A percentile compares a stretch with the other conserved stretches of the same genome.
phyloP scores from a whole-genome alignment of 495 filamentous ascomycete genomes.

The Coniosporium apollinis region DNA sequence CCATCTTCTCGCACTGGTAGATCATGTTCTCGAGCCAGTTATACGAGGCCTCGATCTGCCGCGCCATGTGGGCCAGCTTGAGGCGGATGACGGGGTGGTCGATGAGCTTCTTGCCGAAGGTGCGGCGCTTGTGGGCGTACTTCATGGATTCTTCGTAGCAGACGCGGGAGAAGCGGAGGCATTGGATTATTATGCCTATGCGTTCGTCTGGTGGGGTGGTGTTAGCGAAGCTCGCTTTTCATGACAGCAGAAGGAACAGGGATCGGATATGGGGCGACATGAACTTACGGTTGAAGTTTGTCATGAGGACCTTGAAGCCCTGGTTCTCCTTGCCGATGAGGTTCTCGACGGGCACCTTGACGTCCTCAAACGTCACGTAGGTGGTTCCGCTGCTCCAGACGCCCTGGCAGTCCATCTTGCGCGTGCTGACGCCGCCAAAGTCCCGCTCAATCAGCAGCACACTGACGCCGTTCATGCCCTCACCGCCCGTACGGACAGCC shows the following conservation, averaged over 20 bases:
- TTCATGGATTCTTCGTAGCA: conserved; percentile 94
- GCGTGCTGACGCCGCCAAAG: conserved; percentile 68
- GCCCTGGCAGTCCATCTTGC: conserved; percentile 96
- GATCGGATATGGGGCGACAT: too few species aligned
- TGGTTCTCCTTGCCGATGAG: conserved; percentile 94
- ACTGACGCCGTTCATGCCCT: conserved; percentile 80
- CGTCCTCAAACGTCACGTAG: conserved; percentile 95
- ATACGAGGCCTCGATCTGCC: conserved; percentile 91
- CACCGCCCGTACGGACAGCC: conserved; percentile 73
- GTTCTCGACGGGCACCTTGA: conserved; percentile 97
- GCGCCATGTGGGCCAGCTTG: conserved; percentile 94
- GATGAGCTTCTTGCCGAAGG: conserved; percentile 90
- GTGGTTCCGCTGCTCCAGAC: conserved; percentile 91
- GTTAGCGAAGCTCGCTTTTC: too few species aligned
- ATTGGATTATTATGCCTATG: conserved; percentile 97
- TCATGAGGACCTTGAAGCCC: conserved; percentile 63
- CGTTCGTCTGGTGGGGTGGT: too few species aligned
- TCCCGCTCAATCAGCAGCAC: conserved; percentile 78
- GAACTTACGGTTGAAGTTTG: conserved; percentile 99
- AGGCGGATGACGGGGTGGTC: conserved; percentile 95
- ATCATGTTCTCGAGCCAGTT: conserved; percentile 96
- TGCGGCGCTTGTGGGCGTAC: conserved; percentile 89
- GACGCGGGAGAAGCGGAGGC: conserved; percentile 83
- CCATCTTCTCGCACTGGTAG: conserved; percentile 85
- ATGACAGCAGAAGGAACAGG: too few species aligned